Conservation (phyloP, 2,329 filamentous ascomycete species). For the Beauveria sp. region DNA sequence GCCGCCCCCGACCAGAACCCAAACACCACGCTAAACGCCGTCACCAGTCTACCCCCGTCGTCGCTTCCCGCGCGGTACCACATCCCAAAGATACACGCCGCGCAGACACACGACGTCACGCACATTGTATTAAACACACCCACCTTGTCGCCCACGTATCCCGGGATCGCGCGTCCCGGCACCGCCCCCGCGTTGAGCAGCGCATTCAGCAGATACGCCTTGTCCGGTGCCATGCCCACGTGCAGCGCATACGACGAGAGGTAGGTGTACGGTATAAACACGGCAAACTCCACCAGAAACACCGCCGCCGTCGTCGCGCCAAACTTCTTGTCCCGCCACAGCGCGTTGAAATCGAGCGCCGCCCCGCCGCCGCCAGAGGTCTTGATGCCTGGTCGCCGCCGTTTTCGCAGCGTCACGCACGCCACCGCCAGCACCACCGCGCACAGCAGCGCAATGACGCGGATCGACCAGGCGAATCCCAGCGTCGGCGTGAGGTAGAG, state of each 20-base stretch:
- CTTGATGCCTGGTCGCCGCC: constrained; percentile 30
- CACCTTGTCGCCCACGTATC: constrained; percentile 57
- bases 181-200: constrained; percentile 63
- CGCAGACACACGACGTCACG: constrained; percentile 39
- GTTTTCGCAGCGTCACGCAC: constrained; percentile 26
- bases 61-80: constrained; percentile 47
- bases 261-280: constrained; percentile 62
- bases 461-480: constrained; percentile 26
- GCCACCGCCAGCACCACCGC: constrained; percentile 21
- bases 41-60: constrained; percentile 38
- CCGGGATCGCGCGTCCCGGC: constrained; percentile 60
- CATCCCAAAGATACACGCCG: constrained; percentile 44
- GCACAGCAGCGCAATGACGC: constrained; percentile 23
- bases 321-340: constrained; percentile 40
- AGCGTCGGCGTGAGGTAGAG: constrained; percentile 19
- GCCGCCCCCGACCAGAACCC: constrained; percentile 65
- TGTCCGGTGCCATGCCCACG: constrained; percentile 43
- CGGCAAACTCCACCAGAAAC: constrained; percentile 52
- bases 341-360: constrained; percentile 43
- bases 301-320: constrained; percentile 44
- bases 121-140: constrained; percentile 67
- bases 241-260: constrained; percentile 56
- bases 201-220: constrained; percentile 60
- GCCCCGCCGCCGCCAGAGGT: constrained; percentile 27
- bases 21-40: constrained; percentile 57